phyloP scores from a whole-genome alignment of 1,139 yeast species.

The Eremothecium cymbalariae region DNA sequence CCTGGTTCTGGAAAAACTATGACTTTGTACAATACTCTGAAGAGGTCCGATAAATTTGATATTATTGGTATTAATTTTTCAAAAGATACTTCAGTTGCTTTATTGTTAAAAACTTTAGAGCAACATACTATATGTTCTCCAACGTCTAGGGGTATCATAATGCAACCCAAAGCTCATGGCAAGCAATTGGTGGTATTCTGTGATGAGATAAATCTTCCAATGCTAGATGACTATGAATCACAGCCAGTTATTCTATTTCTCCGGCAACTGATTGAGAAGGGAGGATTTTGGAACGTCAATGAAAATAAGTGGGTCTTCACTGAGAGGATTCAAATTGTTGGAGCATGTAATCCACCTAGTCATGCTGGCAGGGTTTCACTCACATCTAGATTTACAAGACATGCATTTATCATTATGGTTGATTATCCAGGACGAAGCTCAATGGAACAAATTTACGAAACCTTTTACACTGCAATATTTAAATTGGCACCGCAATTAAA shows the following conservation, averaged over 20 bases:
- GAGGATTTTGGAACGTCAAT: conserved; percentile 67
- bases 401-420: conserved; percentile 59
- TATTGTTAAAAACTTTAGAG: conserved; percentile 58
- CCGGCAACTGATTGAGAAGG: conserved; percentile 64
- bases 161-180: conserved; percentile 56
- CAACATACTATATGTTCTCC: conserved; percentile 61
- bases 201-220: conserved; percentile 86
- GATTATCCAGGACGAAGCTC: conserved; percentile 73
- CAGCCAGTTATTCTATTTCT: conserved; percentile 69
- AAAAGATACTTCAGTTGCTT: conserved; percentile 62
- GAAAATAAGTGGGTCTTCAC: conserved; percentile 61
- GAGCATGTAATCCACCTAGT: conserved; percentile 88
- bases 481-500: conserved; percentile 55
- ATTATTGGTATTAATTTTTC: conserved; percentile 73
- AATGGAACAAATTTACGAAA: conserved; percentile 55
- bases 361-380: conserved; percentile 67
- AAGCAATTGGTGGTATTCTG: conserved; percentile 81
- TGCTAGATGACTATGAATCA: conserved; percentile 63
- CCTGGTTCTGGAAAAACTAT: conserved; percentile 98
- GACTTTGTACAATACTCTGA: conserved; percentile 67
- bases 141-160: conserved; percentile 42
- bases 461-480: conserved; percentile 51
- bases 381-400: conserved; percentile 60
- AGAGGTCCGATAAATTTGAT: conserved; percentile 50
- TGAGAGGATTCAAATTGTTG: conserved; percentile 71